Percentiles rank a stretch among this genome's conserved stretches.
Evolutionary conservation across 2,329 filamentous ascomycete species (phyloP).

Genomic region (Pezicula neosporulosa): DNA sequence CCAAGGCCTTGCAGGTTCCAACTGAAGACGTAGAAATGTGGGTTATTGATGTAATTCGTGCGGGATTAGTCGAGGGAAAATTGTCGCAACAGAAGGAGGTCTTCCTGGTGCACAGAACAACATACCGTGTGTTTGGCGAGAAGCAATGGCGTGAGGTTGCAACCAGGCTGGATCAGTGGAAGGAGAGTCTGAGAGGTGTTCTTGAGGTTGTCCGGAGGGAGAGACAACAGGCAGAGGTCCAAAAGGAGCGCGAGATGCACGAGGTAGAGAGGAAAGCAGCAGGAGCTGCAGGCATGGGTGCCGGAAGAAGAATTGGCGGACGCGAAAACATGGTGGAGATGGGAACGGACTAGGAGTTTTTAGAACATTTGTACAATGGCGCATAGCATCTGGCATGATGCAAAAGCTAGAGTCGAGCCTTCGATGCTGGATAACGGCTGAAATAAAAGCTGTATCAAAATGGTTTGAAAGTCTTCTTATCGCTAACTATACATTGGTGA

Average conservation of each 20-base stretch:
- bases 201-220: slow-evolving; percentile 75
- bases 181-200: slow-evolving; percentile 74
- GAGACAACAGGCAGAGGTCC: slow-evolving; percentile 72
- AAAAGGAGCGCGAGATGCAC: slow-evolving; percentile 74
- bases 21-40: slow-evolving; percentile 89
- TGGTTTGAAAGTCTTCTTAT: too few relatives aligned
- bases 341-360: slow-evolving; percentile 28
- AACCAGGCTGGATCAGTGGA: slow-evolving; percentile 87
- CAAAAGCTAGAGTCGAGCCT: slow-evolving; percentile 7
- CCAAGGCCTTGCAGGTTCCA: slow-evolving; percentile 79
- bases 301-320: slow-evolving; percentile 38
- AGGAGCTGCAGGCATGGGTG: slow-evolving; percentile 31
- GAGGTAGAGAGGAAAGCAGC: slow-evolving; percentile 62
- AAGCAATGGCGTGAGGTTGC: slow-evolving; percentile 98
- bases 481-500: too few relatives aligned
- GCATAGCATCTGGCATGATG: slow-evolving; percentile 30
- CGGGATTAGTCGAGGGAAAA: slow-evolving; percentile 93
- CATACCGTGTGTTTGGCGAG: slow-evolving; percentile 94
- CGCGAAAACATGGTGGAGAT: slow-evolving; percentile 31
- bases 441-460: slow-evolving; percentile 8
- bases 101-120: slow-evolving; percentile 93
- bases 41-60: slow-evolving; percentile 97
- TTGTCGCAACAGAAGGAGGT: slow-evolving; percentile 88
- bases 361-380: slow-evolving; percentile 23
- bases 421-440: background rate